Conservation (phyloP, 768 basidiomycete genomes). For the Lanmaoa rubissima region DNA sequence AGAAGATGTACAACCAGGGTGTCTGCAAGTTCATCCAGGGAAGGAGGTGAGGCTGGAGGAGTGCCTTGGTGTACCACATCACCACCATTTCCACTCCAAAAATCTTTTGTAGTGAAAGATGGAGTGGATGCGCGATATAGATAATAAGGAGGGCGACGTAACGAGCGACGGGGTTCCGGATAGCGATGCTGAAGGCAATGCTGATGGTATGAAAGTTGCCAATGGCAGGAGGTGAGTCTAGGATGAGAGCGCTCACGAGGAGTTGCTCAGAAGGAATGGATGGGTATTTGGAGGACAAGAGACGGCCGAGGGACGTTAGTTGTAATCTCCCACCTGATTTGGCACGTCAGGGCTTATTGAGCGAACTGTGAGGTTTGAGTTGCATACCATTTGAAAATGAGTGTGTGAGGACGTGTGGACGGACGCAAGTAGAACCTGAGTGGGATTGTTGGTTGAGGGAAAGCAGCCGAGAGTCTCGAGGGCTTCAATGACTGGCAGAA, state of each 20-base stretch:
- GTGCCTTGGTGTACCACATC: slow-evolving; percentile 5
- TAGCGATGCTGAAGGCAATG: slow-evolving; percentile 21
- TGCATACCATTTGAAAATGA: slow-evolving; percentile 31
- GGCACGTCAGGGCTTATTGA: neutral
- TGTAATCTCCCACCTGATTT: slow-evolving; percentile 24
- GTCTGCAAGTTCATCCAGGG: slow-evolving; percentile 33
- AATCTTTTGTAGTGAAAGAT: slow-evolving; percentile 3
- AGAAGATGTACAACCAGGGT: slow-evolving; percentile 38
- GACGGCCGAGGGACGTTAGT: slow-evolving; percentile 15
- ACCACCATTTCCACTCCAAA: slow-evolving; percentile 19
- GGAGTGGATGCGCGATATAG: slow-evolving; percentile 12
- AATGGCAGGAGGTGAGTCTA: slow-evolving; percentile 22
- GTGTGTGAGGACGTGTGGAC: slow-evolving; percentile 26
- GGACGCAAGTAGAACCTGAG: neutral
- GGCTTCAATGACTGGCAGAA: slow-evolving; percentile 23
- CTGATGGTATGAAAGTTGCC: slow-evolving; percentile 17
- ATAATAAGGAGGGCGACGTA: slow-evolving; percentile 12
- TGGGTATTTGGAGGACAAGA: slow-evolving; percentile 21
- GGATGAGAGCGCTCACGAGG: slow-evolving; percentile 15
- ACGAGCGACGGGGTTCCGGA: slow-evolving; percentile 22
- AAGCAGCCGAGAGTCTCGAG: slow-evolving; percentile 26
- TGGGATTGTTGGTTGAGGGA: neutral
- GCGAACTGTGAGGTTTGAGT: neutral
- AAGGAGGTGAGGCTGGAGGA: slow-evolving; percentile 26
- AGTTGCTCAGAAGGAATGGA: slow-evolving; percentile 1